A percentile compares a stretch with the other conserved stretches of the same genome.
phyloP scores from a whole-genome alignment of 768 basidiomycete species.

The Termitomyces sp. region DNA sequence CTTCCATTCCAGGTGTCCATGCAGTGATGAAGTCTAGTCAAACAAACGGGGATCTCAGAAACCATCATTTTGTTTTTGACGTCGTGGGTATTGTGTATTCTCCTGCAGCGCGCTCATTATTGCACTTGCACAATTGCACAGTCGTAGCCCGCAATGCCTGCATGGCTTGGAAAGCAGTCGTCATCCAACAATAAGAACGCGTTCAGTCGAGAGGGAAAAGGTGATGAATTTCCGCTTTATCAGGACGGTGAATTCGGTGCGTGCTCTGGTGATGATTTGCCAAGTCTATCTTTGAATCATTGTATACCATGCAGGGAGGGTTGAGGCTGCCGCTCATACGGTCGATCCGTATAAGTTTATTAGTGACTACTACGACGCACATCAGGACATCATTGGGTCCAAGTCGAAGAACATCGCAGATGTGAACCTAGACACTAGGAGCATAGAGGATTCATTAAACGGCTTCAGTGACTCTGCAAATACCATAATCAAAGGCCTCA shows the following conservation, averaged over 20 bases:
- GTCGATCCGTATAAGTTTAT: conserved; percentile 14
- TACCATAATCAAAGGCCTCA: conserved; percentile 25
- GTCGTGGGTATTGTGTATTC: neutral
- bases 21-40: neutral
- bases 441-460: conserved; percentile 25
- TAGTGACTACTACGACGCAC: conserved; percentile 20
- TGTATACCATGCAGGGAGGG: neutral
- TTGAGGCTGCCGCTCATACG: neutral
- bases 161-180: conserved; percentile 6
- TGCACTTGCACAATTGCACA: neutral
- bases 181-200: neutral
- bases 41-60: neutral
- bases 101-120: neutral
- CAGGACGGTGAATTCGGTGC: neutral
- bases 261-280: neutral
- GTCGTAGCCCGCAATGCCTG: neutral
- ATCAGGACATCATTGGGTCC: conserved; percentile 9
- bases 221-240: neutral
- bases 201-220: neutral
- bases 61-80: neutral
- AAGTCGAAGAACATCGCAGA: conserved; percentile 14
- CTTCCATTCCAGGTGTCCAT: conserved; percentile 1
- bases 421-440: conserved; percentile 10
- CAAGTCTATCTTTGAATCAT: neutral
- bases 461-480: conserved; percentile 25